Conservation (phyloP, 768 basidiomycete genomes). For the Panus rudis region DNA sequence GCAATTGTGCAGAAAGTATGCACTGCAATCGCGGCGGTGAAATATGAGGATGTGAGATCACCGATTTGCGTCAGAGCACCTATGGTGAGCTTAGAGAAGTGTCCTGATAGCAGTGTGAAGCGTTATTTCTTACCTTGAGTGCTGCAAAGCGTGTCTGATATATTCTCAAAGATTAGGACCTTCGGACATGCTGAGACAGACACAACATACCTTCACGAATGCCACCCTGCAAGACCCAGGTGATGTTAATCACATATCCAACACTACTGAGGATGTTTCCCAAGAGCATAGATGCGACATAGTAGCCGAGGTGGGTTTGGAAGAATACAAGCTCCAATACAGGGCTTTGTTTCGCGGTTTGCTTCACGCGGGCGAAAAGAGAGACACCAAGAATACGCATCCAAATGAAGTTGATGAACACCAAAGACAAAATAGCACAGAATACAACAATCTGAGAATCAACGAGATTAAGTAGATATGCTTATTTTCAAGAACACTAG, state of each 20-base stretch:
- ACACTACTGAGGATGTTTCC: constrained; percentile 47
- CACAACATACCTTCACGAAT: constrained; percentile 34
- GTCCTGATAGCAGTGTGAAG: constrained; percentile 4
- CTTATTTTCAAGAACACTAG: neutral
- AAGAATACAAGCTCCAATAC: constrained; percentile 53
- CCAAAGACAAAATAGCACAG: constrained; percentile 47
- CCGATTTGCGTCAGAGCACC: constrained; percentile 56
- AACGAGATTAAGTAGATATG: neutral
- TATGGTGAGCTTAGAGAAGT: constrained; percentile 18
- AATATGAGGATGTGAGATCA: constrained; percentile 55
- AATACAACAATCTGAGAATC: constrained; percentile 34
- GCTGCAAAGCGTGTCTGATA: constrained; percentile 41
- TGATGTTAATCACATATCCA: constrained; percentile 47
- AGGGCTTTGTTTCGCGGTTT: constrained; percentile 10
- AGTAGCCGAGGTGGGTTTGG: constrained; percentile 63
- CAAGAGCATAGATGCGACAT: constrained; percentile 55
- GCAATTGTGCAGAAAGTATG: constrained; percentile 67
- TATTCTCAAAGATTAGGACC: neutral
- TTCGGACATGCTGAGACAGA: neutral
- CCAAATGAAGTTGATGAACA: constrained; percentile 45
- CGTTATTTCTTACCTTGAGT: constrained; percentile 44
- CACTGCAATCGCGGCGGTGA: constrained; percentile 54
- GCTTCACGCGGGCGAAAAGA: constrained; percentile 25
- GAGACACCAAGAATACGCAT: constrained; percentile 43
- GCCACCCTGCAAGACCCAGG: constrained; percentile 39